Percentiles rank a stretch among this genome's conserved stretches.
Evolutionary conservation across 1,139 yeast species (phyloP).

Genomic region (Yamadazyma taylorii): DNA sequence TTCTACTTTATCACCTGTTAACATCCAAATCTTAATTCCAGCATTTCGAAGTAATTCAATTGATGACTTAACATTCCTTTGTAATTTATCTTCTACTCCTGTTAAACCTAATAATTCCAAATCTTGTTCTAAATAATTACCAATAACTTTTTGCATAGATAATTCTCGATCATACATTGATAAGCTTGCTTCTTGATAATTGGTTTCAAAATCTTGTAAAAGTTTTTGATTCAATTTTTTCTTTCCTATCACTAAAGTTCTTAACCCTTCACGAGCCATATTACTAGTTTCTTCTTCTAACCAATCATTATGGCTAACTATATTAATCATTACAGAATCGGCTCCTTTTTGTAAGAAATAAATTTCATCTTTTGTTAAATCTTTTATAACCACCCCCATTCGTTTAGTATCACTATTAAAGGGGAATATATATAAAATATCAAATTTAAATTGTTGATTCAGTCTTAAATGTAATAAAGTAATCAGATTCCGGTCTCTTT

Average conservation of each 20-base stretch:
- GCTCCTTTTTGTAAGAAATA: conserved; percentile 96
- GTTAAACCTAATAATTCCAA: conserved; percentile 88
- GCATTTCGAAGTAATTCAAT: conserved; percentile 93
- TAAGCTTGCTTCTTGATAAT: conserved; percentile 70
- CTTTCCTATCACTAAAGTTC: conserved; percentile 91
- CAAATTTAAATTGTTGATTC: conserved; percentile 54
- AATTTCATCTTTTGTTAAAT: conserved; percentile 59
- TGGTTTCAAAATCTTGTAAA: conserved; percentile 62
- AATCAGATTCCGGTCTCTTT: conserved; percentile 79
- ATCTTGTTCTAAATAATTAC: conserved; percentile 74
- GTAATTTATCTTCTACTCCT: conserved; percentile 96
- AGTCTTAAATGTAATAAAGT: conserved; percentile 65
- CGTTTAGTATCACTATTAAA: conserved; percentile 94
- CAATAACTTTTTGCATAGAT: conserved; percentile 66
- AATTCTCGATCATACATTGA: conserved; percentile 79
- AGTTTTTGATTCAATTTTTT: conserved; percentile 57
- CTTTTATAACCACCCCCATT: conserved; percentile 88
- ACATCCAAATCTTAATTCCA: conserved; percentile 97
- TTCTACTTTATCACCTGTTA: conserved; percentile 98
- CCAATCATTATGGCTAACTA: conserved; percentile 91
- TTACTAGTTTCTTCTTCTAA: conserved; percentile 95
- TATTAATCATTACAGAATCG: conserved; percentile 88
- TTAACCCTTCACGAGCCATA: conserved; percentile 97
- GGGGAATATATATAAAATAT: conserved; percentile 83
- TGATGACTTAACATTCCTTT: conserved; percentile 85